These are phyloP conservation scores for Alternaria burnsii DNA, from an alignment of 2,329 filamentous ascomycete species.

Conservation along the genomic window DNA sequence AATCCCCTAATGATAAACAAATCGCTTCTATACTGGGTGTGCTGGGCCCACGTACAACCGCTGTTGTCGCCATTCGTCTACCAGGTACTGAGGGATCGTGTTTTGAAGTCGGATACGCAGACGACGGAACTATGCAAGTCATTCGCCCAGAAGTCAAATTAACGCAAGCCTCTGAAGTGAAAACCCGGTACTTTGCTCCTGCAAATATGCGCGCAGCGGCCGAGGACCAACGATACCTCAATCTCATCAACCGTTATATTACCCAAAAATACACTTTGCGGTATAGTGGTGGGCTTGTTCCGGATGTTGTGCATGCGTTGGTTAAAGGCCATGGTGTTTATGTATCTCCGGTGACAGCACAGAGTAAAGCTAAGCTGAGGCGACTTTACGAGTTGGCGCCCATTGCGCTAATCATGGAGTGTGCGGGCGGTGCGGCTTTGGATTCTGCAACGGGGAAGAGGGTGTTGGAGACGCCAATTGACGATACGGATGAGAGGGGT, in stretches of 20 bases:
- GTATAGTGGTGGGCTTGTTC: conserved; percentile 69
- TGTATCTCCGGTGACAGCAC: conserved; percentile 63
- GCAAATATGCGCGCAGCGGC: conserved; percentile 68
- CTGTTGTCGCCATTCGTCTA: conserved; percentile 63
- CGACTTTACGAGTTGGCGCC: conserved; percentile 68
- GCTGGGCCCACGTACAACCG: conserved; percentile 50
- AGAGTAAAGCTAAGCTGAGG: conserved; percentile 65
- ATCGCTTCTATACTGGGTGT: conserved; percentile 47
- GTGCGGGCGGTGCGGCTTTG: conserved; percentile 65
- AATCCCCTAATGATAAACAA: conserved; percentile 31
- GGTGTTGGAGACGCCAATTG: conserved; percentile 31
- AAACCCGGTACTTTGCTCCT: conserved; percentile 68
- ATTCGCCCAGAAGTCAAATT: conserved; percentile 45
- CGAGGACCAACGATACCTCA: conserved; percentile 60
- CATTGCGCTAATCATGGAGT: conserved; percentile 68
- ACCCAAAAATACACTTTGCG: conserved; percentile 65
- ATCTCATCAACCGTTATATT: conserved; percentile 61
- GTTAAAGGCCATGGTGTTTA: conserved; percentile 70
- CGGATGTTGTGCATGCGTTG: conserved; percentile 67
- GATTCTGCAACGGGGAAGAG: conserved; percentile 54
- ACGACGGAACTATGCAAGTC: conserved; percentile 51
- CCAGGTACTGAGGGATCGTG: conserved; percentile 54
- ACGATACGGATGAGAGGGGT: conserved; percentile 43
- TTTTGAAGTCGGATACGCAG: conserved; percentile 61
- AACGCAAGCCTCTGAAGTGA: conserved; percentile 36